These are phyloP conservation scores for Warburgia ugandensis DNA, from an alignment of 164 flowering plant species.

Conservation along the genomic window DNA sequence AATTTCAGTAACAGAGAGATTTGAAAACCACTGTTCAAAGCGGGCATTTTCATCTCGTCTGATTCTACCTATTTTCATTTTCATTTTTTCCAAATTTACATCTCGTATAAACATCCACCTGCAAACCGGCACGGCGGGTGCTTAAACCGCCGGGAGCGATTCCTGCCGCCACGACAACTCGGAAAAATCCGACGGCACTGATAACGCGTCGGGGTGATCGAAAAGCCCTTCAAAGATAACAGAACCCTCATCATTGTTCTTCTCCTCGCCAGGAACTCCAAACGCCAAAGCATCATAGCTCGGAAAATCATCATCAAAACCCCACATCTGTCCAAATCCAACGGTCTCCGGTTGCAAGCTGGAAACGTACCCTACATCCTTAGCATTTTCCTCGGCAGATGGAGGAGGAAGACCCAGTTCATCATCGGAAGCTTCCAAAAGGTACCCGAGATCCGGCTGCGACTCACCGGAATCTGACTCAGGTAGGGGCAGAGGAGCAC, in stretches of 20 bases:
- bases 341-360: neutral
- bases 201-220: slow-evolving; percentile 34
- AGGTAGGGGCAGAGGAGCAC: slow-evolving; percentile 2
- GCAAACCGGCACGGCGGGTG: neutral
- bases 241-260: slow-evolving; percentile 7
- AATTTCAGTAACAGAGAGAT: no score
- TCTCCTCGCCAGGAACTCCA: slow-evolving; percentile 13
- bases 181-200: slow-evolving; percentile 29
- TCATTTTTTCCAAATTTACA: neutral
- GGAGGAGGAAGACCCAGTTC: slow-evolving; percentile 78
- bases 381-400: neutral
- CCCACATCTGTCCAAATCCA: slow-evolving; percentile 38
- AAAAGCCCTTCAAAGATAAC: slow-evolving; percentile 47
- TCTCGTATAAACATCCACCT: neutral
- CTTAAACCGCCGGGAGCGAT: slow-evolving; percentile 30
- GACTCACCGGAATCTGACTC: slow-evolving; percentile 24
- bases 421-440: slow-evolving; percentile 74
- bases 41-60: no score
- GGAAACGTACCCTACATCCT: neutral
- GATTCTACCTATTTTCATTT: no score
- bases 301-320: slow-evolving; percentile 46
- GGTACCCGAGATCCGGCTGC: slow-evolving; percentile 49
- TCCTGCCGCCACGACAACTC: slow-evolving; percentile 37
- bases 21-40: no score
- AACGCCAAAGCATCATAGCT: slow-evolving; percentile 33